These are phyloP conservation scores for Serendipita sp. DNA, from an alignment of 1,284 basidiomycete species.

Conservation along the genomic window DNA sequence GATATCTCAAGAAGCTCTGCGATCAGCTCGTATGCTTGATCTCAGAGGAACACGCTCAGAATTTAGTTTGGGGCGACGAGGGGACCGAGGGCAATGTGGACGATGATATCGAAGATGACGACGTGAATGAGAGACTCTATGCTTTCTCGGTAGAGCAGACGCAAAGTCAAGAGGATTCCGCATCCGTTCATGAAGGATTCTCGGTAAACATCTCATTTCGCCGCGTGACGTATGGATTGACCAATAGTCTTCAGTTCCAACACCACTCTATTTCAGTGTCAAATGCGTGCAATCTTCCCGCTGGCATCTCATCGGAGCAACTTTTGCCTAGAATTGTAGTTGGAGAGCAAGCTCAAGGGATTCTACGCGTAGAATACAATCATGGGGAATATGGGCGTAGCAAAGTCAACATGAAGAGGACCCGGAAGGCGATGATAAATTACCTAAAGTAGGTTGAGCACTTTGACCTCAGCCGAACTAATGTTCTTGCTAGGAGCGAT, in stretches of 20 bases:
- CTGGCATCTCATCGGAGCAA: background rate
- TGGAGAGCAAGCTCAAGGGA: background rate
- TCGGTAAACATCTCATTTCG: conserved; percentile 20
- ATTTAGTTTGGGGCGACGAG: conserved; percentile 8
- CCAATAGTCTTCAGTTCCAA: background rate
- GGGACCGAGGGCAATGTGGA: conserved; percentile 14
- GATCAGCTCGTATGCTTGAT: conserved; percentile 38
- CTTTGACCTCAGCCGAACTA: background rate
- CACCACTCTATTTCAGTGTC: background rate
- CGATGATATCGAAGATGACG: background rate
- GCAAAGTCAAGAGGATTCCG: conserved; percentile 43
- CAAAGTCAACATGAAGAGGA: background rate
- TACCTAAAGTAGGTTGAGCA: background rate
- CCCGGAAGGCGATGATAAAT: background rate
- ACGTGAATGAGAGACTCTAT: conserved; percentile 30
- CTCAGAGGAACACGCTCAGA: conserved; percentile 29
- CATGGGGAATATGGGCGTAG: background rate
- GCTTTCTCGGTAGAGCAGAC: conserved; percentile 42
- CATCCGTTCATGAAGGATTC: conserved; percentile 29
- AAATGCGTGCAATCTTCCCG: background rate
- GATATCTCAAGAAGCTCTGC: conserved; percentile 41
- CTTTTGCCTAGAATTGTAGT: background rate
- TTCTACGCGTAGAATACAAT: conserved; percentile 1
- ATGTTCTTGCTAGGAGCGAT: background rate
- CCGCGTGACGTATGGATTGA: background rate